Evolutionary conservation across 164 flowering plant species (phyloP), one percentile per base, ranked within the genome.

Genomic region (Kalanchoe fedtschenkoi): DNA sequence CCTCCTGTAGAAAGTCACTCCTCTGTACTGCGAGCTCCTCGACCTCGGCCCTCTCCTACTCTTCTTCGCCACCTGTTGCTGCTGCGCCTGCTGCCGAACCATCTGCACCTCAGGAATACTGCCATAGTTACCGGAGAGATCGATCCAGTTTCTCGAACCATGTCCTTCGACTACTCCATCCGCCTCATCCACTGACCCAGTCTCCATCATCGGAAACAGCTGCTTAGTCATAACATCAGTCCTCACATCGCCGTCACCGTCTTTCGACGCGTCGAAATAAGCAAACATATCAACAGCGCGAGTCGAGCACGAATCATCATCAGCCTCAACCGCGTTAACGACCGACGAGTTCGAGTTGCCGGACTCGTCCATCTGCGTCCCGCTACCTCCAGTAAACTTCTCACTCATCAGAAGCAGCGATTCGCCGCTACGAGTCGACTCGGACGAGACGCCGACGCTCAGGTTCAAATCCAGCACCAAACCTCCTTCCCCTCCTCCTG

Each of bases 11-110:
- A 93, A 93, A 5, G 98, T 93, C 43, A 93, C 98, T 34, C 98
- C 98, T 60, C 98, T 71, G 63, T 88, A 93, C 81, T 93, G 97
- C 41, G 98, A 93, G 74, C 98, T 93, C 61, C 89, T 70, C 0
- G 98, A 93, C 85, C 90, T 78, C n/a, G 98, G 98, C 14, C 98
- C 98, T 22, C 98, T 72, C 71, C 98, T 65, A 60, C 98, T 93
- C 80, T 86, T 92, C 87, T 84, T 92, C 73, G 70, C 81, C 75
- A 61, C 79, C 75, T 64, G 83, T 55, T 65, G 76, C 68, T 51
- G 74, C 51, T 54, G 15, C 58, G n/a, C 46, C 63, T 43, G 58
- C 29, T 61, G 62, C 14, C 28, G 63, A 24, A 44, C 21, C 33
- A 26, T 62, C 43, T n/a, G 54, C 34, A 44, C 34, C 29, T 34